phyloP scores from a whole-genome alignment of 345 rosid genomes.

The Sisymbrium altissimum region DNA sequence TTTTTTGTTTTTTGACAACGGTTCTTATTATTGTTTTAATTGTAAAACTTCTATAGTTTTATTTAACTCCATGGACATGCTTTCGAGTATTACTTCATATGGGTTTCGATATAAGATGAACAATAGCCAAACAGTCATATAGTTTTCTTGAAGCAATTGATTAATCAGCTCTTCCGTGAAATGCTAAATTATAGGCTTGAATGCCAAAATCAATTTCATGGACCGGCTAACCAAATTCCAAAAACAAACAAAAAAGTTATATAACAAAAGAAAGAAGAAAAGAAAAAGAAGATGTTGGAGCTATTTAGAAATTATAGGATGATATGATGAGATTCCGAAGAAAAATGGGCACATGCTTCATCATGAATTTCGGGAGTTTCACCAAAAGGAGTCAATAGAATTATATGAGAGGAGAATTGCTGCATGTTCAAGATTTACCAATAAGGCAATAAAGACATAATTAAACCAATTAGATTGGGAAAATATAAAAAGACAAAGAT shows the following conservation, averaged over 20 bases:
- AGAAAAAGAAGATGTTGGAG: neutral
- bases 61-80: neutral
- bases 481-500: neutral
- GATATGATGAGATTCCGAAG: constrained; percentile 30
- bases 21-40: neutral
- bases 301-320: constrained; percentile 1
- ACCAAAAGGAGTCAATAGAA: constrained; percentile 20
- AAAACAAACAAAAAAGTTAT: neutral
- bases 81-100: neutral
- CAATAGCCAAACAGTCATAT: neutral
- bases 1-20: no score
- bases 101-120: neutral
- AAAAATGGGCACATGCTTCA: constrained; percentile 23
- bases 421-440: constrained; percentile 31
- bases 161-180: no score
- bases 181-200: neutral
- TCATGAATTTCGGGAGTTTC: constrained; percentile 25
- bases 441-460: neutral
- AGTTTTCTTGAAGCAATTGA: neutral
- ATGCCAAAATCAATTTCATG: neutral
- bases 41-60: neutral
- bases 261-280: neutral
- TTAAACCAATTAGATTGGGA: no score
- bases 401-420: constrained; percentile 15
- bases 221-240: neutral